Evolutionary conservation across 2,329 filamentous ascomycete genomes (phyloP), one percentile per base, ranked within the genome.

Genomic region (Fusarium sp.): DNA sequence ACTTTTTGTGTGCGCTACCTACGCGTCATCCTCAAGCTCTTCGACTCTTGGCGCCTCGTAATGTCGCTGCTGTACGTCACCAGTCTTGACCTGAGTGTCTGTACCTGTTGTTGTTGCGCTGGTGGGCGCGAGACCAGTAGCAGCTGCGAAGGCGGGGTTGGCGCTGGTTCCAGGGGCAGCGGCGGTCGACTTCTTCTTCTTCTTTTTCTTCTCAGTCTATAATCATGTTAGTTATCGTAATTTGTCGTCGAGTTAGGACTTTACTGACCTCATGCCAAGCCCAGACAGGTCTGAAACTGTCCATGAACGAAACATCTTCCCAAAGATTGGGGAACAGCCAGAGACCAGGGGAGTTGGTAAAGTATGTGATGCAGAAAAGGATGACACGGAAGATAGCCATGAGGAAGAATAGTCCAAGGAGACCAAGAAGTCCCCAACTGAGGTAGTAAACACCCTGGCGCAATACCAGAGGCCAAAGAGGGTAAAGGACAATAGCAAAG

Each of bases 251-350:
- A 25, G 60, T 7, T 6, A 11, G 13, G 16, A 26, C 59, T 54
- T 7, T 50, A 81, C 88, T 80, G 78, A 97, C 93, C 88, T 97
- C 94, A 80, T 99, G 96, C 96, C 96, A 99, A 64, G 93, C 96
- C 95, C 96, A 99, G 8, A 97, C 82, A 21, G 96, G 96, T 77
- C 91, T 91, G 87, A 99, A 99, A 76, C 93, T 97, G 79, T 99
- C 96, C 81, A 99, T 91, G 83, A 99, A 98, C 10, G 95, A 97
- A 28, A 99, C 96, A 78, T 99, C 96, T 80, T 99, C 96, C 84
- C 98, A 99, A 21, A 99, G 84, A 78, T 99, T 99, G 50, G 96
- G 96, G 82, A 95, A 99, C 45, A 99, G 86, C 96, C 96, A 99
- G n/a, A 99, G 85, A 75, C 96, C 96, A 4, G 96, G 96, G 6